phyloP scores from a whole-genome alignment of 805 yeast species.

The Spathaspora sp. region DNA sequence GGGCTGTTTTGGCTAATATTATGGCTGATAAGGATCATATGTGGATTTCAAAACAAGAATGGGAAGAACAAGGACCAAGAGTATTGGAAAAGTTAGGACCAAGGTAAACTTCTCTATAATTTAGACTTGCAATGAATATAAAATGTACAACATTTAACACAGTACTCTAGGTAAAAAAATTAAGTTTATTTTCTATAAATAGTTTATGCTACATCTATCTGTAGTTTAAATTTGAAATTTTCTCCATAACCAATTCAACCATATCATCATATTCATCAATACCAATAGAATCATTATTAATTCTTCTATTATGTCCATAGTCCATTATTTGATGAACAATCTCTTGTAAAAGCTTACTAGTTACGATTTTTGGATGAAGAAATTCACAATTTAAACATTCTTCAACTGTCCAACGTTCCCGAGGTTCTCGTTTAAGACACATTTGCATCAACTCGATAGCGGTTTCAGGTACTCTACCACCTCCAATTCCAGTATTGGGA shows the following conservation, averaged over 20 bases:
- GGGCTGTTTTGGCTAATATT: constrained; percentile 95
- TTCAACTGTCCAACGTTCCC: constrained; percentile 58
- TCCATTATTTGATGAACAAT: constrained; percentile 73
- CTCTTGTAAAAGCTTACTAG: constrained; percentile 62
- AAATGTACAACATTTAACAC: not conserved
- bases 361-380: constrained; percentile 70
- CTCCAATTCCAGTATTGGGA: constrained; percentile 61
- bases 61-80: constrained; percentile 95
- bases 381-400: constrained; percentile 63
- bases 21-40: constrained; percentile 98
- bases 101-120: constrained; percentile 41
- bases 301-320: constrained; percentile 52
- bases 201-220: constrained; percentile 11
- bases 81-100: constrained; percentile 89
- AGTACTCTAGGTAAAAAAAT: too few relatives aligned
- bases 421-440: constrained; percentile 72
- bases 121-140: not conserved
- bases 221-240: constrained; percentile 35
- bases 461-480: constrained; percentile 60
- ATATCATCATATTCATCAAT: constrained; percentile 38
- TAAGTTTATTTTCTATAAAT: not conserved
- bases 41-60: constrained; percentile 95
- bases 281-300: constrained; percentile 36
- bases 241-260: constrained; percentile 36
- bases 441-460: constrained; percentile 67